Conservation (phyloP, 805 yeast genomes). For the Myxozyma geophila region DNA sequence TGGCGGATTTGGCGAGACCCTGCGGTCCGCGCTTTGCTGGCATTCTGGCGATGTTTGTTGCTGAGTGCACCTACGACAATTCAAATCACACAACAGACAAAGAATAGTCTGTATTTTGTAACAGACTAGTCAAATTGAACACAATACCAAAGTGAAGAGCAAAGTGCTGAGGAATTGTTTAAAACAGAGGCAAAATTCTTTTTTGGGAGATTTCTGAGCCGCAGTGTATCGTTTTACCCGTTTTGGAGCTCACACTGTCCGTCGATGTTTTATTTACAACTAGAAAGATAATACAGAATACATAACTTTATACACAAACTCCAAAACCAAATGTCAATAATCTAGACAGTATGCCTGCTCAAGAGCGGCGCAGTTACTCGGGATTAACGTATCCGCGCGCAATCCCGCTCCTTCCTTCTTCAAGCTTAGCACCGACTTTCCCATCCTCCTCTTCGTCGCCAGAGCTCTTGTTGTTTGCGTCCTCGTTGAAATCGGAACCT, state of each 20-base stretch:
- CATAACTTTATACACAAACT: not conserved
- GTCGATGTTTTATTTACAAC: too few relatives aligned
- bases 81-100: too few relatives aligned
- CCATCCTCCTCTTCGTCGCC: constrained; percentile 48
- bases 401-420: constrained; percentile 82
- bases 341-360: not conserved
- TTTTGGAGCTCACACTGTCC: too few relatives aligned
- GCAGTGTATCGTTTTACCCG: too few relatives aligned
- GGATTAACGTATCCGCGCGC: constrained; percentile 74
- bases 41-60: constrained; percentile 29
- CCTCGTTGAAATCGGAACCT: constrained; percentile 72
- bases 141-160: too few relatives aligned
- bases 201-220: too few relatives aligned
- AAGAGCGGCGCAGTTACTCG: constrained; percentile 1
- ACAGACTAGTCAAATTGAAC: too few relatives aligned
- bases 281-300: too few relatives aligned
- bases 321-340: not conserved
- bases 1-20: constrained; percentile 30
- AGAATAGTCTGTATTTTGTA: too few relatives aligned
- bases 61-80: not conserved
- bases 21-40: constrained; percentile 33
- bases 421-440: constrained; percentile 68
- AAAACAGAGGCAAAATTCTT: too few relatives aligned
- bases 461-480: constrained; percentile 21
- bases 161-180: too few relatives aligned